Conservation (phyloP, 257 asterid genomes). For the Mitragyna speciosa region DNA sequence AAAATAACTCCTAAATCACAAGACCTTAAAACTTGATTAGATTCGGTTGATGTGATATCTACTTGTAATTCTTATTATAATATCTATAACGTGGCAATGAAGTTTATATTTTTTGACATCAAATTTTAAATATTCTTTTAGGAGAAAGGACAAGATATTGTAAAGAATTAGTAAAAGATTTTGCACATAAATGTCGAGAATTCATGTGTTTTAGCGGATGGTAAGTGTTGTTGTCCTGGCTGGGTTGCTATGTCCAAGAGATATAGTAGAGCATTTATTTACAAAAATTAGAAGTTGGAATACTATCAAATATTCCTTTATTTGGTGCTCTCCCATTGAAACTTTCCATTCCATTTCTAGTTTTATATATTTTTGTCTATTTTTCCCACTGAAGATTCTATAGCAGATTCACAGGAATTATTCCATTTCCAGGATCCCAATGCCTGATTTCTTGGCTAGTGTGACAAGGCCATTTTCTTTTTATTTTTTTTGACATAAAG, state of each 20-base stretch:
- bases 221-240: neutral
- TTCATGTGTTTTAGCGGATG: neutral
- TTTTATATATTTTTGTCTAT: no score
- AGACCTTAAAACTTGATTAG: no score
- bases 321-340: constrained; percentile 7
- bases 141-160: no score
- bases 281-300: neutral
- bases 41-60: neutral
- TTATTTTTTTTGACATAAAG: no score
- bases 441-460: constrained; percentile 8
- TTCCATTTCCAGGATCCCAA: constrained; percentile 28
- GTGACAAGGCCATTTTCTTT: constrained; percentile 22
- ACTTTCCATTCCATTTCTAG: neutral
- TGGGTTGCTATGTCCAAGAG: neutral
- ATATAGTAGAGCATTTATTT: neutral
- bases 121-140: neutral
- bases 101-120: neutral
- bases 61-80: neutral
- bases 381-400: constrained; percentile 39
- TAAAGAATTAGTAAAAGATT: no score
- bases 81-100: neutral
- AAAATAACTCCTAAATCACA: no score
- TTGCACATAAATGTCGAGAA: neutral
- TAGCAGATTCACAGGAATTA: constrained; percentile 46
- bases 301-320: constrained; percentile 15